Evolutionary conservation across 495 filamentous ascomycete species (phyloP), one percentile per base, ranked within the genome.

Genomic region (Tuber aestivum): DNA sequence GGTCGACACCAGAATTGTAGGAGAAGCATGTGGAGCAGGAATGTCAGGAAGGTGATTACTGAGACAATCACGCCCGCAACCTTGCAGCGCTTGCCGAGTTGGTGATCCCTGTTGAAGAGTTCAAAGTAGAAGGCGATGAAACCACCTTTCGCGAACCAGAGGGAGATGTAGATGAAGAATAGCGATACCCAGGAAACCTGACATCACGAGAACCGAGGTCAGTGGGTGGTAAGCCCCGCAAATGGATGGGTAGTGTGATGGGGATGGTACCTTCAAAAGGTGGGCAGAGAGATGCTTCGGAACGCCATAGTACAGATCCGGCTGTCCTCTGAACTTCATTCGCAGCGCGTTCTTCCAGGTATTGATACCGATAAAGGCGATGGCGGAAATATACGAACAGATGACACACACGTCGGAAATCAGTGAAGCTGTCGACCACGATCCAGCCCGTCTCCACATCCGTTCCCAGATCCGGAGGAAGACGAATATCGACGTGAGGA

Each of bases 151-250:
- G 77, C 74, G 14, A 76, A 70, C 83, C 83, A 84, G 8, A 84
- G 80, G 9, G 72, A 73, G 69, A 84, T 83, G 77, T 84, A 84
- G 72, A 84, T 84, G 77, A 84, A 84, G 74, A 81, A 84, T 27
- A 84, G 79, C 20, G 78, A 81, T 70, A 84, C 79, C 83, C 83
- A 84, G n/a, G 83, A 84, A 48, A 84, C 83, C 74, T 84, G 61
- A 84, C 76, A 41, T 80, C 76, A 21, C 50, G 41, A 21, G 73
- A 73, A 16, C 75, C 75, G 8, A 76, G 72, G 72, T 81, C 72
- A 50, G 80, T 37, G 74, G 9, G 14, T 16, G 9, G 14, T 16
- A 65, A 65, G 27, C 56, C 6, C 27, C 56, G 56, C 35, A 35
- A 35, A 35, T 65, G 16, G n/a, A n/a, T n/a, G n/a, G n/a, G 27